Evolutionary conservation across 768 basidiomycete genomes (phyloP).

Genomic region (Coprinopsis cinerea): DNA sequence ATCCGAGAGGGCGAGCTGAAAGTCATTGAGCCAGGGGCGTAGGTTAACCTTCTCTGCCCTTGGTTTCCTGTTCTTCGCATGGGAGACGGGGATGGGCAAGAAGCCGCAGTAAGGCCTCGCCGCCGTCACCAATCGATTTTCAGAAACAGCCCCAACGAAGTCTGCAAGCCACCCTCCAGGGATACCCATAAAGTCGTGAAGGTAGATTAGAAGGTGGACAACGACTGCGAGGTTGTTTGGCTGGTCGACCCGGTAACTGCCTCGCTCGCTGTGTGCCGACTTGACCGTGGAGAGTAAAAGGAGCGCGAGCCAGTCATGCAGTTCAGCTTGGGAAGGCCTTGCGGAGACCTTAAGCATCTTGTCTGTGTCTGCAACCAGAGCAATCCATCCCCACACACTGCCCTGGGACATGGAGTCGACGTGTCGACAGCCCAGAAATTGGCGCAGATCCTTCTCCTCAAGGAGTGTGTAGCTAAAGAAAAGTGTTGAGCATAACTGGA

Average conservation of each 20-base stretch:
- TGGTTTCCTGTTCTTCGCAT: not conserved
- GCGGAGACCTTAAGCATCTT: not conserved
- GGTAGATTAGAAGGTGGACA: constrained; percentile 12
- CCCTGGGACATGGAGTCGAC: not conserved
- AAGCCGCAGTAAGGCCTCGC: constrained; percentile 2
- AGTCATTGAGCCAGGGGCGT: not conserved
- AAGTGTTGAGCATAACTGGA: not conserved
- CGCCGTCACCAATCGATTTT: not conserved
- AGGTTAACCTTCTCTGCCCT: not conserved
- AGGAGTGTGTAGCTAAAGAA: constrained; percentile 13
- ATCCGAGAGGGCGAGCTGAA: not conserved
- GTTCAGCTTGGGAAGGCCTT: constrained; percentile 6
- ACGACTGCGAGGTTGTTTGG: constrained; percentile 12
- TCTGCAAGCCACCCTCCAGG: constrained; percentile 17
- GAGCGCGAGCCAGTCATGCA: constrained; percentile 10
- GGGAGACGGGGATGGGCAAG: constrained; percentile 5
- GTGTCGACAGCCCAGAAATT: constrained; percentile 10
- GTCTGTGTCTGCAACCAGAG: not conserved
- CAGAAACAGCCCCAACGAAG: constrained; percentile 10
- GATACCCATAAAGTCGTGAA: constrained; percentile 10
- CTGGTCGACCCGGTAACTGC: constrained; percentile 7
- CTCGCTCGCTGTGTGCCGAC: not conserved
- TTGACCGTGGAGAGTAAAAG: constrained; percentile 9
- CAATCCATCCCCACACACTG: constrained; percentile 4
- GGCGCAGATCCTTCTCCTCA: constrained; percentile 7